Conservation (phyloP, 495 filamentous ascomycete species). For the Tetracladium marchalianum region DNA sequence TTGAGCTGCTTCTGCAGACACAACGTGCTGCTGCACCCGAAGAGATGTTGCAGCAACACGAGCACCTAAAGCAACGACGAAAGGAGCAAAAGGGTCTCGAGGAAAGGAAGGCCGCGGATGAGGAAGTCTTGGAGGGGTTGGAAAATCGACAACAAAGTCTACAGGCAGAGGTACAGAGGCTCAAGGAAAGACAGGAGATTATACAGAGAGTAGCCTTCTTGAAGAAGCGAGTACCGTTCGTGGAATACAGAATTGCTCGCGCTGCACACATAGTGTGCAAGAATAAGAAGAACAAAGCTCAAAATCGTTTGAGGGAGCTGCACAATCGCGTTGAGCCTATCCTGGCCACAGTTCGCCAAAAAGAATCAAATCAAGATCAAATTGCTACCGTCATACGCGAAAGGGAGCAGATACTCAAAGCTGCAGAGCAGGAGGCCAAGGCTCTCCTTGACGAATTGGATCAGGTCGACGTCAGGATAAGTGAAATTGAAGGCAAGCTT, state of each 20-base stretch:
- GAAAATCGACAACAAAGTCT: conserved; percentile 68
- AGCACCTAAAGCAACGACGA: conserved; percentile 58
- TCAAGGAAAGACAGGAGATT: conserved; percentile 63
- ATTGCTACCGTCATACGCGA: conserved; percentile 18
- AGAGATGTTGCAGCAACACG: conserved; percentile 72
- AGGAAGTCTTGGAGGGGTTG: conserved; percentile 51
- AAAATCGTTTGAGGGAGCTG: conserved; percentile 44
- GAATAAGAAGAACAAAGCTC: conserved; percentile 37
- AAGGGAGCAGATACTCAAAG: conserved; percentile 30
- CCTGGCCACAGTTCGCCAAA: conserved; percentile 51
- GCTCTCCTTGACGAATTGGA: conserved; percentile 38
- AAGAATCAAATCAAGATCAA: conserved; percentile 47
- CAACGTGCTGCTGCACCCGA: conserved; percentile 76
- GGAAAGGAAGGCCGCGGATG: conserved; percentile 43
- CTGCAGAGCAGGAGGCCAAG: conserved; percentile 43
- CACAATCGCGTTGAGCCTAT: conserved; percentile 56
- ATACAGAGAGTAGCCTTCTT: conserved; percentile 56
- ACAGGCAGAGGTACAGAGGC: conserved; percentile 72
- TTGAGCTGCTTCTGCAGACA: conserved; percentile 80
- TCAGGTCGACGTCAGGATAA: conserved; percentile 39
- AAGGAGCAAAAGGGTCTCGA: conserved; percentile 58
- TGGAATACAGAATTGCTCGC: conserved; percentile 44
- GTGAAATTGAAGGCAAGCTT: conserved; percentile 41
- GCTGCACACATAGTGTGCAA: conserved; percentile 24
- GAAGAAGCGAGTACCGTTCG: conserved; percentile 52